Evolutionary conservation across 352 stramenopile species (phyloP).

Genomic region (Phytophthora pisi): DNA sequence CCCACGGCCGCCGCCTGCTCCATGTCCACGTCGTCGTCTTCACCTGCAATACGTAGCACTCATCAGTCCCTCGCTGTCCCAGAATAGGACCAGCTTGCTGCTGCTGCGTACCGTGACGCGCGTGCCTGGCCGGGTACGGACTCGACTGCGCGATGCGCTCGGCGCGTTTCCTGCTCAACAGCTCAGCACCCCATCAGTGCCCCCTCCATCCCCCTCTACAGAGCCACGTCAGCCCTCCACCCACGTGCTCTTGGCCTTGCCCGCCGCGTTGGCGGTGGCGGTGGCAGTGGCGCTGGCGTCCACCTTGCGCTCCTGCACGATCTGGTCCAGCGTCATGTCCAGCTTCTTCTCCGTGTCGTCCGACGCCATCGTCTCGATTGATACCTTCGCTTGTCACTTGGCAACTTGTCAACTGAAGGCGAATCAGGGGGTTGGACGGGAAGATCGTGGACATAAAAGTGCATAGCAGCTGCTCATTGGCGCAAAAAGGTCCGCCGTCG

Average conservation of each 20-base stretch:
- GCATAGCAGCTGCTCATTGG: constrained; percentile 8
- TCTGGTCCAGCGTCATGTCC: constrained; percentile 75
- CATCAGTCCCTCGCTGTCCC: neutral
- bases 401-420: constrained; percentile 19
- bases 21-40: constrained; percentile 25
- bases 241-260: constrained; percentile 66
- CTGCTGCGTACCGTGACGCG: constrained; percentile 28
- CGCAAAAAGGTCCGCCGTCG: constrained; percentile 25
- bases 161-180: constrained; percentile 58
- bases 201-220: constrained; percentile 4
- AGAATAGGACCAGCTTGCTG: neutral
- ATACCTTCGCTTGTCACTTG: constrained; percentile 11
- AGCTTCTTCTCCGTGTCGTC: constrained; percentile 73
- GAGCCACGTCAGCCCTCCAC: constrained; percentile 27
- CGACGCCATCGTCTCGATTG: constrained; percentile 29
- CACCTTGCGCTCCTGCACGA: constrained; percentile 57
- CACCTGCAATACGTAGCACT: constrained; percentile 6
- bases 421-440: constrained; percentile 25
- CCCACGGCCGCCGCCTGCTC: constrained; percentile 24
- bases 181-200: constrained; percentile 21
- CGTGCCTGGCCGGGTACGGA: constrained; percentile 50
- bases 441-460: constrained; percentile 15
- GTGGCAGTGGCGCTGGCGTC: constrained; percentile 17
- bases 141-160: constrained; percentile 62
- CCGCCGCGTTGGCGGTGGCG: constrained; percentile 7